Conservation (phyloP, 2,329 filamentous ascomycete genomes). For the Plectosphaerella sp. region DNA sequence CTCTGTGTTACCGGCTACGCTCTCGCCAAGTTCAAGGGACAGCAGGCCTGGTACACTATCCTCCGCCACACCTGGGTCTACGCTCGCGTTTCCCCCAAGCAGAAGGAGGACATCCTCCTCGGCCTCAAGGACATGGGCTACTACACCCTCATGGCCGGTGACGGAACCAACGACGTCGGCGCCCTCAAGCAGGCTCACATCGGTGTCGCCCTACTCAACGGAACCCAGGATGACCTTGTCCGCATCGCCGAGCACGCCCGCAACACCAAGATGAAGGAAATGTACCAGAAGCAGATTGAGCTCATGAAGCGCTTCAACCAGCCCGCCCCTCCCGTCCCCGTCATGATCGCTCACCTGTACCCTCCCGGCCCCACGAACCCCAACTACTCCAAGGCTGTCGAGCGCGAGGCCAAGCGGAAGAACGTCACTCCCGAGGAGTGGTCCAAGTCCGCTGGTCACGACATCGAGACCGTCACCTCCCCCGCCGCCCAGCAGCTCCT, state of each 20-base stretch:
- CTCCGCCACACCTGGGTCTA: slow-evolving; percentile 95
- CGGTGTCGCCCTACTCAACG: slow-evolving; percentile 92
- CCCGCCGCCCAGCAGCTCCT: slow-evolving; percentile 59
- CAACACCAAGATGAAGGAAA: slow-evolving; percentile 96
- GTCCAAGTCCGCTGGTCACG: slow-evolving; percentile 47
- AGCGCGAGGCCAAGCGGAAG: slow-evolving; percentile 79
- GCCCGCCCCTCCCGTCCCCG: slow-evolving; percentile 84
- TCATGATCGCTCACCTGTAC: slow-evolving; percentile 88
- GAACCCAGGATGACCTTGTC: slow-evolving; percentile 83
- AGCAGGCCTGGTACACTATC: slow-evolving; percentile 70
- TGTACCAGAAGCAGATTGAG: slow-evolving; percentile 92
- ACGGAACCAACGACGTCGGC: slow-evolving; percentile 97
- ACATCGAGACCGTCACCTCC: slow-evolving; percentile 61
- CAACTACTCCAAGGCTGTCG: slow-evolving; percentile 88
- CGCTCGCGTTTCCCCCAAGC: slow-evolving; percentile 94
- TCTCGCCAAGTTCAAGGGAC: slow-evolving; percentile 79
- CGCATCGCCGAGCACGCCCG: slow-evolving; percentile 91
- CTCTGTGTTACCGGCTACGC: slow-evolving; percentile 96
- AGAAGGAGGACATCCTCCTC: slow-evolving; percentile 97
- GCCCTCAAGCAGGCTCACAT: slow-evolving; percentile 98
- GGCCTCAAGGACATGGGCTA: slow-evolving; percentile 96
- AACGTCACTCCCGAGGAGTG: slow-evolving; percentile 59
- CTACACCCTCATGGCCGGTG: slow-evolving; percentile 97
- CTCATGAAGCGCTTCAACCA: slow-evolving; percentile 97
- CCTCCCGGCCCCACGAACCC: slow-evolving; percentile 87